Evolutionary conservation across 1,284 basidiomycete genomes (phyloP), one percentile per base, ranked within the genome.

Genomic region (Exobasidium cylindrosporum): DNA sequence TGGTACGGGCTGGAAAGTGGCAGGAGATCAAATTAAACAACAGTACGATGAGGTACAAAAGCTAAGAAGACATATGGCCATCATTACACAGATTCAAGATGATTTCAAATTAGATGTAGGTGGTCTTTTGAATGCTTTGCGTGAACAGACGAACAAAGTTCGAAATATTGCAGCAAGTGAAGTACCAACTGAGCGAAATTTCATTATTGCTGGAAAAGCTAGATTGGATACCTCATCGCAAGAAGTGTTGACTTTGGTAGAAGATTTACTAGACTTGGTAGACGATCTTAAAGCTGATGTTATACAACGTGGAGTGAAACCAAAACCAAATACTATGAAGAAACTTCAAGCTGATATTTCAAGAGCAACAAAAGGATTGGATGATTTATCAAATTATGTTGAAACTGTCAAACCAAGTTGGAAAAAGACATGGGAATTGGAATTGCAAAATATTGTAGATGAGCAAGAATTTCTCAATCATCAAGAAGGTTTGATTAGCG

Each of bases 341-440:
- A 83, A 83, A 59, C 86, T 95, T 74, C 85, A 86, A 73, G 86
- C 86, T 63, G 90, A 92, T 70, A 85, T 97, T 57, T 84, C 85
- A 17, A 82, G 84, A n/a, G 86, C 89, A 21, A 84, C 85, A 24
- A 81, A 83, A 17, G 88, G 93, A 79, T 84, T 97, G 43, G 85
- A 88, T 63, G 88, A 87, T 68, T 84, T 98, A 57, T 87, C 88
- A 70, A 86, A 88, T 67, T 92, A 95, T 78, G 89, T 97, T 69
- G 86, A 88, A 69, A 89, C 90, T 2, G 87, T 96, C 73, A 93
- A 91, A 76, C 93, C 95, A 54, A 91, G 91, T 84, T 98, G 95
- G 95, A 92, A 95, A 83, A 92, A 95, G 84, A 97, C 94, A 26
- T 98, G 95, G 95, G 91, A 91, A 73, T 87, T 90, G 74, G 95